phyloP scores from a whole-genome alignment of 1,139 yeast genomes.

The Petasospora rhodanensis region DNA sequence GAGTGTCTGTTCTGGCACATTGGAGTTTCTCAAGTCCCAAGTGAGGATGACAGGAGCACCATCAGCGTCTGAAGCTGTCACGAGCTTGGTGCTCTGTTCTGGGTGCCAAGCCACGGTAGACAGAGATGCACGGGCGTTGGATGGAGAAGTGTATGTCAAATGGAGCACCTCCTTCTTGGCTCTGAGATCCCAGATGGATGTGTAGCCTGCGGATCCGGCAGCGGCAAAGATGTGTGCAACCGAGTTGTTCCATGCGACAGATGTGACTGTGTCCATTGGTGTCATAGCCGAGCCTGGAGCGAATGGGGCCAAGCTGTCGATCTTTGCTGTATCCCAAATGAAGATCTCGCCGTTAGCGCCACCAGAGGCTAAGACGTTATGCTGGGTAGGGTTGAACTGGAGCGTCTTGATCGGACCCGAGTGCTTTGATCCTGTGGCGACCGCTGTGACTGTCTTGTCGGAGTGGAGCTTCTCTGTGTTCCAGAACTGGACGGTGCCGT shows the following conservation, averaged over 20 bases:
- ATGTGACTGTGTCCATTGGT: constrained; percentile 76
- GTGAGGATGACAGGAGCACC: constrained; percentile 73
- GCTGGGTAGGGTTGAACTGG: constrained; percentile 73
- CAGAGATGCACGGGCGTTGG: constrained; percentile 48
- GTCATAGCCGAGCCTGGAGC: constrained; percentile 78
- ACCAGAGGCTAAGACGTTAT: constrained; percentile 76
- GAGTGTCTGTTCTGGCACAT: constrained; percentile 75
- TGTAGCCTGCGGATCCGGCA: constrained; percentile 74
- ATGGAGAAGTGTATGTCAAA: constrained; percentile 54
- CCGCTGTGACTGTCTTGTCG: constrained; percentile 34
- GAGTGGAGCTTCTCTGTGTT: constrained; percentile 42
- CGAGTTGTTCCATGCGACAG: constrained; percentile 86
- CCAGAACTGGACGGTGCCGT: constrained; percentile 78
- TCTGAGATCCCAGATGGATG: constrained; percentile 92
- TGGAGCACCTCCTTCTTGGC: constrained; percentile 86
- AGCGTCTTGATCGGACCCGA: constrained; percentile 68
- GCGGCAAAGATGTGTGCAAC: constrained; percentile 87
- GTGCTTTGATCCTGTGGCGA: constrained; percentile 56
- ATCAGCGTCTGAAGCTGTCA: constrained; percentile 85
- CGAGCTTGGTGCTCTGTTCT: constrained; percentile 71
- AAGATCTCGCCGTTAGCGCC: constrained; percentile 83
- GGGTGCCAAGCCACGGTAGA: constrained; percentile 89
- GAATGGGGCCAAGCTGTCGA: constrained; percentile 47
- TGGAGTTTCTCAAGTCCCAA: constrained; percentile 94
- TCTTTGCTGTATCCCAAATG: constrained; percentile 80